phyloP scores from a whole-genome alignment of 257 asterid species.

The Jacaranda mimosifolia region DNA sequence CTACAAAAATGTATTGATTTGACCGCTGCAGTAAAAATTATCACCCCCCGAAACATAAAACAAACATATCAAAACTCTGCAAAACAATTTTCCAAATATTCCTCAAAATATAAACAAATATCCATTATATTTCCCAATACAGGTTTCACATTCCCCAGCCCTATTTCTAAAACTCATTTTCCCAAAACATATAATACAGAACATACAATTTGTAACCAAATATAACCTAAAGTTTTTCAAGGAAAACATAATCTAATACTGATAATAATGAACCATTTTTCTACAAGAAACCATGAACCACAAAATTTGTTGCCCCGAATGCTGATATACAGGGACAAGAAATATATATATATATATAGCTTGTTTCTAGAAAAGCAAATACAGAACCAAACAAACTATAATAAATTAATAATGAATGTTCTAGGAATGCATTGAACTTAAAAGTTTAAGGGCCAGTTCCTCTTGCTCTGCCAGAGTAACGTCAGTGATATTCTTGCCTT shows the following conservation, averaged over 20 bases:
- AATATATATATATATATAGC: conserved; percentile 2
- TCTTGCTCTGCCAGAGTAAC: conserved; percentile 86
- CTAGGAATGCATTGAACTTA: conserved; percentile 79
- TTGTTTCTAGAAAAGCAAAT: background rate
- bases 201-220: too few species aligned
- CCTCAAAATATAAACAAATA: too few species aligned
- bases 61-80: too few species aligned
- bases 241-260: background rate
- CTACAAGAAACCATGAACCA: background rate
- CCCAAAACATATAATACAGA: too few species aligned
- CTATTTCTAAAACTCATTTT: too few species aligned
- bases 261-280: background rate
- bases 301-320: conserved; percentile 33
- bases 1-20: too few species aligned
- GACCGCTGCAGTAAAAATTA: too few species aligned
- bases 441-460: conserved; percentile 80
- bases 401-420: background rate
- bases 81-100: too few species aligned
- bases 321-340: background rate
- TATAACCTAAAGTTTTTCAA: background rate
- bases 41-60: too few species aligned
- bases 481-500: conserved; percentile 31
- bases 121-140: too few species aligned
- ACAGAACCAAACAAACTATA: background rate
- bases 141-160: too few species aligned